A percentile compares a stretch with the other conserved stretches of the same genome.
phyloP scores from a whole-genome alignment of 495 filamentous ascomycete genomes.

The Talaromyces stipitatus region DNA sequence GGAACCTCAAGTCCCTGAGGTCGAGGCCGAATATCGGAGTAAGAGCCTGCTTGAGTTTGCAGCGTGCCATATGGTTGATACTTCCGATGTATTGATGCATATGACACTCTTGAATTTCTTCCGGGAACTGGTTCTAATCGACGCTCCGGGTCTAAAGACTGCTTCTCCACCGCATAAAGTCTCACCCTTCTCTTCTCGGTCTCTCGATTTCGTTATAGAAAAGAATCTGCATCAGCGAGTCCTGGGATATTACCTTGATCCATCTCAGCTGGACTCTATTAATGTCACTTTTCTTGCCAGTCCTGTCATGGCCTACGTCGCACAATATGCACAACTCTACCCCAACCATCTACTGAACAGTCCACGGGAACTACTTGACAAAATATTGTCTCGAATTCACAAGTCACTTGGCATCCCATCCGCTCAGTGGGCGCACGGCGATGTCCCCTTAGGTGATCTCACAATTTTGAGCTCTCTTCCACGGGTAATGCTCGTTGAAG shows the following conservation, averaged over 20 bases:
- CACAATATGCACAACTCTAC: slow-evolving; percentile 47
- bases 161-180: slow-evolving; percentile 18
- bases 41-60: slow-evolving; percentile 68
- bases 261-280: slow-evolving; percentile 41
- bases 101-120: slow-evolving; percentile 72
- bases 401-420: slow-evolving; percentile 36
- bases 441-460: slow-evolving; percentile 45
- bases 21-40: slow-evolving; percentile 49
- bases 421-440: slow-evolving; percentile 43
- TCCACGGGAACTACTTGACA: slow-evolving; percentile 26
- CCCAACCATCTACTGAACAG: slow-evolving; percentile 46
- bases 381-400: slow-evolving; percentile 39
- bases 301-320: slow-evolving; percentile 49
- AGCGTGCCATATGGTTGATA: slow-evolving; percentile 64
- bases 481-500: slow-evolving; percentile 43
- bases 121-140: slow-evolving; percentile 49
- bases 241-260: slow-evolving; percentile 45
- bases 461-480: slow-evolving; percentile 51
- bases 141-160: slow-evolving; percentile 28
- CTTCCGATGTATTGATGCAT: slow-evolving; percentile 71
- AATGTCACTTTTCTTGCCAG: slow-evolving; percentile 46
- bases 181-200: slow-evolving; percentile 40
- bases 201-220: slow-evolving; percentile 47
- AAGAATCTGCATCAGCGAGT: slow-evolving; percentile 43
- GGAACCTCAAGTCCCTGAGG: slow-evolving; percentile 47